These are phyloP conservation scores for Biscutella laevigata DNA, from an alignment of 441 rosid species.

Conservation along the genomic window DNA sequence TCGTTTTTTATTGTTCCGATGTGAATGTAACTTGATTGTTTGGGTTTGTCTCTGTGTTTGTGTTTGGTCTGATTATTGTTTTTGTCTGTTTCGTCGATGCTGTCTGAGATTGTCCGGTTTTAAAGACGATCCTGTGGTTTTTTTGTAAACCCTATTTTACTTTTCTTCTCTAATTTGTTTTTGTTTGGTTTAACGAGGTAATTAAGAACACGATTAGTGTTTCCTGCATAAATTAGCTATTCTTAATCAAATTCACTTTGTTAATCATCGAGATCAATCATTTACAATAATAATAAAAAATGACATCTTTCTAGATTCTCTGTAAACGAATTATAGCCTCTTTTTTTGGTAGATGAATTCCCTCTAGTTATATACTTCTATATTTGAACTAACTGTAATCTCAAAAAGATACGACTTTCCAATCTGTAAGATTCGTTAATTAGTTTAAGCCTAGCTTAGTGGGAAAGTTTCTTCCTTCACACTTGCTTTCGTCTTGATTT, in stretches of 20 bases:
- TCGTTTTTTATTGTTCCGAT: neutral
- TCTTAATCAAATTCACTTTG: too few species aligned
- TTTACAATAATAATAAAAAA: too few species aligned
- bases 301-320: too few species aligned
- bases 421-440: constrained; percentile 17
- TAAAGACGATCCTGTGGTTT: neutral
- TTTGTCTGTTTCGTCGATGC: neutral
- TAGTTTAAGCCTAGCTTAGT: neutral
- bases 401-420: constrained; percentile 13
- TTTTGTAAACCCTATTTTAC: constrained; percentile 24
- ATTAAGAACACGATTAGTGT: too few species aligned
- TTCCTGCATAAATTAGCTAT: too few species aligned
- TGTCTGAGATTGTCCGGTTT: neutral
- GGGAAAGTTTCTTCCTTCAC: neutral
- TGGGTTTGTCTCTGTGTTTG: too few species aligned
- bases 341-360: neutral
- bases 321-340: too few species aligned
- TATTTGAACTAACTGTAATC: neutral
- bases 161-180: constrained; percentile 1
- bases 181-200: too few species aligned
- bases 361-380: constrained; percentile 10
- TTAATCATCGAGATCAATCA: too few species aligned
- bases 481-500: neutral
- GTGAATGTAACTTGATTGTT: neutral
- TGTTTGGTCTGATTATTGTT: neutral